Percentiles rank a stretch among this genome's conserved stretches.
Conservation (phyloP, 306 rosid species). For the Geum urbanum region DNA sequence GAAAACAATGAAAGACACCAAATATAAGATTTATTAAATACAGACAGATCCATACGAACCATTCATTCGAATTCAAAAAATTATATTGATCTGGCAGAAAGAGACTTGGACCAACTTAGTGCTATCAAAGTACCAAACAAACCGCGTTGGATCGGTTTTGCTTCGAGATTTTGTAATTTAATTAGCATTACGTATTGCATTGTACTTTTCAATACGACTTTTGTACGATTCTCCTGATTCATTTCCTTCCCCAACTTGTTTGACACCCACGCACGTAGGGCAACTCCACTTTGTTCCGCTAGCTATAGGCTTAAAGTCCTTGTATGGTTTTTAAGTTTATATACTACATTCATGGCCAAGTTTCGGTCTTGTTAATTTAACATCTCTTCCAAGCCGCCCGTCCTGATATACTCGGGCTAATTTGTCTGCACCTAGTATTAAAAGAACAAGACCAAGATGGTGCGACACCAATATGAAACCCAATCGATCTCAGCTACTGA, state of each 20-base stretch:
- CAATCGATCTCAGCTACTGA: no score
- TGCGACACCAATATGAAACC: no score
- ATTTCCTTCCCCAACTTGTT: background rate
- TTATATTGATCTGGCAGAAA: background rate
- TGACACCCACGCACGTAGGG: background rate
- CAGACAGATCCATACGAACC: background rate
- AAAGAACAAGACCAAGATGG: no score
- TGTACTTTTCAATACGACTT: background rate
- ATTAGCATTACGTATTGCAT: background rate
- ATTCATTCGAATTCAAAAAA: background rate
- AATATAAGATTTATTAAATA: no score
- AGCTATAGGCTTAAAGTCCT: background rate
- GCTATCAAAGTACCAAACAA: background rate
- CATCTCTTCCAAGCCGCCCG: no score
- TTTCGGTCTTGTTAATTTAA: no score
- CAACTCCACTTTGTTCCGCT: conserved; percentile 3
- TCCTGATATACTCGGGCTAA: no score
- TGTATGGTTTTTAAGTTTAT: background rate
- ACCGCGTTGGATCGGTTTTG: background rate
- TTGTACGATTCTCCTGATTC: background rate
- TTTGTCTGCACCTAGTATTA: no score
- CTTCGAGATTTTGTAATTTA: background rate
- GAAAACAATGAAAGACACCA: no score
- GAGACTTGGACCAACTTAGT: conserved; percentile 3
- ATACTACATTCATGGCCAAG: no score